These are phyloP conservation scores for Magnaporthales sp. DNA, from an alignment of 2,329 filamentous ascomycete genomes.

Conservation along the genomic window DNA sequence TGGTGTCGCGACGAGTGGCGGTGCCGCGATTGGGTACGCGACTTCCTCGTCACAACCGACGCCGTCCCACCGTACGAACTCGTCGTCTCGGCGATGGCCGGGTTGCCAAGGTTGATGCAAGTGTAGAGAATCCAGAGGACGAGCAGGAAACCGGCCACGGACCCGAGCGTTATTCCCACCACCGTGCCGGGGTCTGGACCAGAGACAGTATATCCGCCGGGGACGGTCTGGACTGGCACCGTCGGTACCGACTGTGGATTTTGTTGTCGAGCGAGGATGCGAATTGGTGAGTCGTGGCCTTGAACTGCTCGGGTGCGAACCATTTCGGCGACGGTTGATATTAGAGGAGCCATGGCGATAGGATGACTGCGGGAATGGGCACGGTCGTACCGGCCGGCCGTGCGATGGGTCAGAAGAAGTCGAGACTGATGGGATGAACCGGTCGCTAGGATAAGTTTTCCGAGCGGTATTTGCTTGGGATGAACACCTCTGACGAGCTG, in stretches of 20 bases:
- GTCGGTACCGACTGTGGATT: constrained; percentile 5
- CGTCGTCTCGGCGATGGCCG: constrained; percentile 8
- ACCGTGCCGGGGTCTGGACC: constrained; percentile 25
- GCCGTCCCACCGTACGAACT: constrained; percentile 13
- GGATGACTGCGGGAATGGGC: not conserved
- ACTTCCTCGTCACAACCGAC: constrained; percentile 15
- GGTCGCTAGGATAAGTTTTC: not conserved
- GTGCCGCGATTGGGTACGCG: constrained; percentile 12
- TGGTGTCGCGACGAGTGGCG: constrained; percentile 9
- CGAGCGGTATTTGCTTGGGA: not conserved
- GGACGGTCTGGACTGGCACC: constrained; percentile 14
- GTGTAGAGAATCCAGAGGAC: constrained; percentile 23
- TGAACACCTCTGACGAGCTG: not conserved
- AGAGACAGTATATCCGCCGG: constrained; percentile 19
- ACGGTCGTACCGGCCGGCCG: not conserved
- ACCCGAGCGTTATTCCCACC: constrained; percentile 28
- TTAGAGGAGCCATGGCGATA: not conserved
- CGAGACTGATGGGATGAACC: not conserved
- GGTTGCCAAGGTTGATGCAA: constrained; percentile 21
- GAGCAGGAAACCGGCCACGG: constrained; percentile 33
- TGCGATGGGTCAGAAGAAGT: not conserved
- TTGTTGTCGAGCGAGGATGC: constrained; percentile 11
- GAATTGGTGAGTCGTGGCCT: constrained; percentile 9
- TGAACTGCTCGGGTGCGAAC: not conserved
- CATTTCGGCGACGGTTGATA: not conserved